A percentile compares a stretch with the other conserved stretches of the same genome.
phyloP scores from a whole-genome alignment of 2,329 filamentous ascomycete genomes.

The Pseudocercospora pini-densiflorae region DNA sequence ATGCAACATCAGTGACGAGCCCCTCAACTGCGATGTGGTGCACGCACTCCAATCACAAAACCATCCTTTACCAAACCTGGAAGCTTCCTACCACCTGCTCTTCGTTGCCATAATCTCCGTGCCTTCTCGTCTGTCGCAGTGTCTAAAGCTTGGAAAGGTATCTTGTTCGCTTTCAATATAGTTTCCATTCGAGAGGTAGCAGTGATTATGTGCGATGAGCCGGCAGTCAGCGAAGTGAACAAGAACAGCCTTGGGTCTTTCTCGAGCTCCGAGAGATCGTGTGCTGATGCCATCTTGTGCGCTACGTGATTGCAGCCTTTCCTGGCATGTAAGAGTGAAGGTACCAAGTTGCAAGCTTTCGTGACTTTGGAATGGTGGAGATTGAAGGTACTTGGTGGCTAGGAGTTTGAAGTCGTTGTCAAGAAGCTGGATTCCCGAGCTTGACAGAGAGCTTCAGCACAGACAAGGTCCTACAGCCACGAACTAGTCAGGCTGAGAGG shows the following conservation, averaged over 20 bases:
- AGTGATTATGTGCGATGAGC: slow-evolving; percentile 94
- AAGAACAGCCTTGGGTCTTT: slow-evolving; percentile 72
- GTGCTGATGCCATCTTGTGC: slow-evolving; percentile 25
- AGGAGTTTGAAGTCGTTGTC: not conserved
- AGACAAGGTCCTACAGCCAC: not conserved
- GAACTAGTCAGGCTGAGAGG: slow-evolving; percentile 1
- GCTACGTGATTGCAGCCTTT: not conserved
- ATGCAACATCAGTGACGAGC: slow-evolving; percentile 10
- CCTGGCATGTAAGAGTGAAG: not conserved
- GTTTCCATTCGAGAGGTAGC: slow-evolving; percentile 95
- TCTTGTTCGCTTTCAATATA: slow-evolving; percentile 90
- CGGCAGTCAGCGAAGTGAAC: slow-evolving; percentile 93
- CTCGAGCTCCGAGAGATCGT: slow-evolving; percentile 50
- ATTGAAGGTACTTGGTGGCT: not conserved
- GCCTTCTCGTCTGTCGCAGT: slow-evolving; percentile 88
- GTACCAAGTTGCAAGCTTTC: not conserved
- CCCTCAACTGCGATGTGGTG: not conserved
- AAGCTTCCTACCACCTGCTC: slow-evolving; percentile 84
- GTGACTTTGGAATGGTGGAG: not conserved
- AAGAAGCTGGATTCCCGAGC: not conserved
- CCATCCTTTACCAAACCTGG: slow-evolving; percentile 89
- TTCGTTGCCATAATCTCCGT: slow-evolving; percentile 83
- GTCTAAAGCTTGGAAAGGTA: slow-evolving; percentile 92
- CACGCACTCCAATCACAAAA: slow-evolving; percentile 78
- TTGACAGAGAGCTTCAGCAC: not conserved